phyloP scores from a whole-genome alignment of 257 asterid genomes.

The Ilex asprella region DNA sequence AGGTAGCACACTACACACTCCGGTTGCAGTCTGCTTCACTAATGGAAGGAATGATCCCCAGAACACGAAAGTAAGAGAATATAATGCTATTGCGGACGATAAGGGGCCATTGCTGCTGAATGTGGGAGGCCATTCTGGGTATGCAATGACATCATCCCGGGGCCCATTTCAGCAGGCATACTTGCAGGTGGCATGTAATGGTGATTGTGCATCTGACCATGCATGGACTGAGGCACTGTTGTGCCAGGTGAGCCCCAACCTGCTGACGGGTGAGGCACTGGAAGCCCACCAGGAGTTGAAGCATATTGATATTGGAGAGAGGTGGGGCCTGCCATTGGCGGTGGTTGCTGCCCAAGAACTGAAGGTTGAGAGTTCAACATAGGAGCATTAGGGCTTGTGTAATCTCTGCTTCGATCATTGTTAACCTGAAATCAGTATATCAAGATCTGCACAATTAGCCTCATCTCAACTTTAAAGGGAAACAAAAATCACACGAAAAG shows the following conservation, averaged over 20 bases:
- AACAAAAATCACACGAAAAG: too few relatives aligned
- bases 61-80: too few relatives aligned
- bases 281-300: neutral
- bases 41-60: too few relatives aligned
- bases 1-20: too few relatives aligned
- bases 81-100: neutral
- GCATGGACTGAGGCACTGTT: neutral
- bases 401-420: constrained; percentile 3
- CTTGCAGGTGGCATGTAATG: neutral
- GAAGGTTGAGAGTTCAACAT: neutral
- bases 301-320: neutral
- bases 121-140: neutral
- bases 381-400: neutral
- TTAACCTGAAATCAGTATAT: neutral
- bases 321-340: neutral
- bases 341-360: neutral
- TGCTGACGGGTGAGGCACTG: neutral
- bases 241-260: neutral
- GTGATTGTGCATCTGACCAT: neutral
- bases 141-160: neutral
- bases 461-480: too few relatives aligned
- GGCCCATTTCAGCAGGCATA: neutral
- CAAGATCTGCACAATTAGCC: neutral
- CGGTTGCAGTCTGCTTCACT: too few relatives aligned
- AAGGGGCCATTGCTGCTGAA: neutral